Percentiles rank a stretch among this genome's conserved stretches.
Evolutionary conservation across 306 rosid genomes (phyloP).

Genomic region (Inga leiocalycina): DNA sequence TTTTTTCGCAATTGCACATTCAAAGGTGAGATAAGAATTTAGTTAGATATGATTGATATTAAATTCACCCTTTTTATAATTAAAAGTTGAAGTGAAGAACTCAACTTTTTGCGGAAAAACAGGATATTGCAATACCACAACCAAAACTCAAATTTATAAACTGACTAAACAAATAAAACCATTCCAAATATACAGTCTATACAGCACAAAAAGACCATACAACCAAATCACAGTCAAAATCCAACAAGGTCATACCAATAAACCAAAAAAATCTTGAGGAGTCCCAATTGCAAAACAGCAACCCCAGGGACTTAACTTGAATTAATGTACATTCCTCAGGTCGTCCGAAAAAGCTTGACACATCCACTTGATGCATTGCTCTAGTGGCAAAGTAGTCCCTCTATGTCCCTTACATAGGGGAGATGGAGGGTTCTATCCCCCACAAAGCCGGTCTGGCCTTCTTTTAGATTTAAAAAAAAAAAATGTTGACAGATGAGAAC

Average conservation of each 20-base stretch:
- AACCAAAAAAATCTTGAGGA: not conserved
- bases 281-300: conserved; percentile 30
- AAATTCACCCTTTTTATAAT: not conserved
- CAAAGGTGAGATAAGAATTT: not conserved
- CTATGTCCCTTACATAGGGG: too few relatives aligned
- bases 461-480: too few relatives aligned
- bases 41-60: not conserved
- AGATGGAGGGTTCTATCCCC: too few relatives aligned
- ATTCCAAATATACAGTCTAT: conserved; percentile 4
- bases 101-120: not conserved
- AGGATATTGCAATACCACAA: not conserved
- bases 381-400: too few relatives aligned
- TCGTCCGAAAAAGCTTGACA: conserved; percentile 26
- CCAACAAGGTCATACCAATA: conserved; percentile 5
- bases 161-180: not conserved
- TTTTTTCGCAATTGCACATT: not conserved
- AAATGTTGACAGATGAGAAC: not conserved
- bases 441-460: too few relatives aligned
- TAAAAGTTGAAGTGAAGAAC: not conserved
- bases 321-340: conserved; percentile 30
- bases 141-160: not conserved
- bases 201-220: conserved; percentile 27
- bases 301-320: conserved; percentile 6
- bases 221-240: conserved; percentile 28
- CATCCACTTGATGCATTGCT: not conserved